Base-by-base conservation (phyloP, 441 rosid species). In the Adansonia madagascariensis region DNA sequence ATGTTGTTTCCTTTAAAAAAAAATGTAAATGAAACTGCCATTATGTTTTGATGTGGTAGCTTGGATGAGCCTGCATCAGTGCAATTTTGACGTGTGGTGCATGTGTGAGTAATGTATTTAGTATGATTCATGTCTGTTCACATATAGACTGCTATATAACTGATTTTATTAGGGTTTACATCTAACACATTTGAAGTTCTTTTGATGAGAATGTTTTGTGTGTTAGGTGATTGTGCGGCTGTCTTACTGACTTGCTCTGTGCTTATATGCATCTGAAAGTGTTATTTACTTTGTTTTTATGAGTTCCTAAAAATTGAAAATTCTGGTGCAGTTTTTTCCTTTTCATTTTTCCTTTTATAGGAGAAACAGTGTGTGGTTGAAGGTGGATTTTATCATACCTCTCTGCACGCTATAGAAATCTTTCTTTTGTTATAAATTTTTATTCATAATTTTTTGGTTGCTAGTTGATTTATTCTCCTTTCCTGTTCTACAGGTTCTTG, bases 301-400 rank as follows among this genome's bases (percentile, higher is more conserved):
- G 20, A 43, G 20, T 39, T 64, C 17, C 11, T 18, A 3, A n/a
- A 35, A 8, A n/a, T 14, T 64, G 10, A 22, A 39, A 65, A 41
- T 43, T 3, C 20, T 39, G 49, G 24, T 39, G 9, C 47, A 64
- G 11, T 20, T 8, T 18, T 18, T 56, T 56, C 7, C 22, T 22
- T 27, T 60, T 60, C 11, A 11, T 11, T 85, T 94, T 94, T 64
- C n/a, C 47, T 67, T 68, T 2, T 20, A 20, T 46, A 20, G 55
- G 53, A 9, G n/a, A 67, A 46, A 6, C 49, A 46, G 11, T 3
- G 22, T 65, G n/a, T 17, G 14, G 41, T 18, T 27, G 27, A 24
- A 77, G 71, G 2, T 3, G 44, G 15, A 59, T 77, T 55, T 75
- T 14, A 15, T 64, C 35, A 2, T 17, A 39, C 27, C 49, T 53